Evolutionary conservation across 768 basidiomycete genomes (phyloP).

Genomic region (Agaricus blazei): DNA sequence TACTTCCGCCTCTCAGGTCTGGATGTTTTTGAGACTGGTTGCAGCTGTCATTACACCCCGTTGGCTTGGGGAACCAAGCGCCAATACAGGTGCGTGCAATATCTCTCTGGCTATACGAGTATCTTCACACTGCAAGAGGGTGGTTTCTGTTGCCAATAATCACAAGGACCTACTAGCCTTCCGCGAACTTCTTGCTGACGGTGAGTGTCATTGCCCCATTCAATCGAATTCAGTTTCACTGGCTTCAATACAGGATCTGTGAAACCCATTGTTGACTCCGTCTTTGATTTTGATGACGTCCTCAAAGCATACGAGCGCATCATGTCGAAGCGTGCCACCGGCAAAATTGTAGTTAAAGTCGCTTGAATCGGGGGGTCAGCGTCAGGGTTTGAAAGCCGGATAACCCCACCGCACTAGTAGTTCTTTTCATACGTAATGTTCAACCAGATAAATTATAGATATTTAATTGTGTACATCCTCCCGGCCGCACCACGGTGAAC

Average conservation of each 20-base stretch:
- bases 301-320: constrained; percentile 59
- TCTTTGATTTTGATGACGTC: constrained; percentile 49
- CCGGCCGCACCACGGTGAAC: neutral
- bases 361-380: constrained; percentile 15
- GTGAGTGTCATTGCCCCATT: constrained; percentile 20
- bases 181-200: constrained; percentile 35
- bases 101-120: neutral
- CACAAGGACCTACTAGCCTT: constrained; percentile 29
- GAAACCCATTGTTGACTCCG: constrained; percentile 54
- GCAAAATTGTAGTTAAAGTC: constrained; percentile 62
- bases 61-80: constrained; percentile 52
- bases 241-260: constrained; percentile 34
- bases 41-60: constrained; percentile 34
- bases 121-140: constrained; percentile 17
- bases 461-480: neutral
- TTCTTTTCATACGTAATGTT: neutral
- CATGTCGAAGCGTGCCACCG: constrained; percentile 49
- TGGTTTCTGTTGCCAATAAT: constrained; percentile 26
- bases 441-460: neutral
- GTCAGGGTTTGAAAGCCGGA: neutral
- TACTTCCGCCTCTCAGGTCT: constrained; percentile 23
- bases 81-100: constrained; percentile 35
- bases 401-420: too few species aligned
- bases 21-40: constrained; percentile 25
- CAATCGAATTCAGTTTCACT: neutral